Evolutionary conservation across 2,329 filamentous ascomycete genomes (phyloP), one percentile per base, ranked within the genome.

Genomic region (Exophiala viscosa): DNA sequence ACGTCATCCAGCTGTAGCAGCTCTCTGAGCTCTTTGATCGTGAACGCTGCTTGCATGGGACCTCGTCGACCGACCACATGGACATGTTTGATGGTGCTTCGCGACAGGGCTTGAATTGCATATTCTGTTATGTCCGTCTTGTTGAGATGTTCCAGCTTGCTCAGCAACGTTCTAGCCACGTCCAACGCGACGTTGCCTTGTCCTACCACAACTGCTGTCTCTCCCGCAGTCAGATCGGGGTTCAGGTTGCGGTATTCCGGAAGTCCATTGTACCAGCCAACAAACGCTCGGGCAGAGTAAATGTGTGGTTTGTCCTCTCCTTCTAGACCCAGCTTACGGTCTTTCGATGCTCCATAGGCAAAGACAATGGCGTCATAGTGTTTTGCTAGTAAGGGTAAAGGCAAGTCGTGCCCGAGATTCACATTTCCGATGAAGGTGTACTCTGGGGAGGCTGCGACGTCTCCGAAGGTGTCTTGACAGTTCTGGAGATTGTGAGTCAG

Each of bases 211-310:
- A 96, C 83, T 1, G 89, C 93, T 56, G 91, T 85, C 45, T 96
- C 89, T 0, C 87, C 87, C 8, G 77, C 75, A 0, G 83, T 80
- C 20, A 97, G 77, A 65, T 90, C 81, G 0, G 90, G 88, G n/a
- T 80, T 74, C 6, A 96, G 73, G 61, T 80, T 70, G 15, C 86
- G 80, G 66, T 88, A 88, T 62, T 95, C 88, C 0, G 93, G 93
- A 2, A 96, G 78, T 2, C 93, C 93, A 69, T 99, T 99, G 70
- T 99, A 99, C 93, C 93, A 99, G 14, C 91, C 93, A 1, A 99
- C 93, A 67, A 97, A 96, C 35, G 90, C 86, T 23, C 93, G 83
- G 2, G 93, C 93, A 6, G 91, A 96, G 67, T 90, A 86, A 43
- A 65, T 61, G 20, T 78, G 75, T 5, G 93, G 73, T 5, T 72